phyloP scores from a whole-genome alignment of 1,139 yeast species.

The Hansenula lynferdii region DNA sequence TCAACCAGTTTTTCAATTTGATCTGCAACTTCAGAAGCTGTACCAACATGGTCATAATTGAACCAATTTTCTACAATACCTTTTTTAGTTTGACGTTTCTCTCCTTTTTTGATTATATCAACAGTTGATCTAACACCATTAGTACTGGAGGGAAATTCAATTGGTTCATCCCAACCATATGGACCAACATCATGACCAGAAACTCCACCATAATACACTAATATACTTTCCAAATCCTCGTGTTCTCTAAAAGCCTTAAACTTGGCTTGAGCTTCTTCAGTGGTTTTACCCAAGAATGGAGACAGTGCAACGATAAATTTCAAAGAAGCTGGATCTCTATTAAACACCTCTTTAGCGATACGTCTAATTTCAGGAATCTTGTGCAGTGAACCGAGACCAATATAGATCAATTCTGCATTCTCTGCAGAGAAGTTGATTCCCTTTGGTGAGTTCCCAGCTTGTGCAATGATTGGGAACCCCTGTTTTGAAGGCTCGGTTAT shows the following conservation, averaged over 20 bases:
- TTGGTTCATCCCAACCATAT: constrained; percentile 3
- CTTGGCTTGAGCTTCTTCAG: neutral
- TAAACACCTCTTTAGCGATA: constrained; percentile 18
- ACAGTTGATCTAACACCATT: constrained; percentile 4
- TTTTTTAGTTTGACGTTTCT: neutral
- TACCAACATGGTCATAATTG: constrained; percentile 20
- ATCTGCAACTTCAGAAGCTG: constrained; percentile 27
- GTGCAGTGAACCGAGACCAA: constrained; percentile 21
- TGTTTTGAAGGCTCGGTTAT: constrained; percentile 34
- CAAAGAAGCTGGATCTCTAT: constrained; percentile 22
- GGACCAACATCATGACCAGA: constrained; percentile 3
- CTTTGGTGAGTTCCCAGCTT: constrained; percentile 34
- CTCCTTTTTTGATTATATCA: neutral
- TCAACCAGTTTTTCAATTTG: constrained; percentile 28
- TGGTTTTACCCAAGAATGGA: neutral
- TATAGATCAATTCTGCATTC: constrained; percentile 34
- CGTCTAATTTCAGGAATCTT: constrained; percentile 21
- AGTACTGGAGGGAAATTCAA: neutral
- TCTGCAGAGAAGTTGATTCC: constrained; percentile 35
- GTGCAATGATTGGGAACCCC: constrained; percentile 33
- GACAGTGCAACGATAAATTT: neutral
- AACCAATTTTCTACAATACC: constrained; percentile 1
- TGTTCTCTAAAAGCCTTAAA: constrained; percentile 3
- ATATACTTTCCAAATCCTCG: constrained; percentile 26
- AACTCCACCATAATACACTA: constrained; percentile 1